Percentiles rank a stretch among this genome's conserved stretches.
Conservation (phyloP, 2,329 filamentous ascomycete species). For the Fusarium beomiforme region DNA sequence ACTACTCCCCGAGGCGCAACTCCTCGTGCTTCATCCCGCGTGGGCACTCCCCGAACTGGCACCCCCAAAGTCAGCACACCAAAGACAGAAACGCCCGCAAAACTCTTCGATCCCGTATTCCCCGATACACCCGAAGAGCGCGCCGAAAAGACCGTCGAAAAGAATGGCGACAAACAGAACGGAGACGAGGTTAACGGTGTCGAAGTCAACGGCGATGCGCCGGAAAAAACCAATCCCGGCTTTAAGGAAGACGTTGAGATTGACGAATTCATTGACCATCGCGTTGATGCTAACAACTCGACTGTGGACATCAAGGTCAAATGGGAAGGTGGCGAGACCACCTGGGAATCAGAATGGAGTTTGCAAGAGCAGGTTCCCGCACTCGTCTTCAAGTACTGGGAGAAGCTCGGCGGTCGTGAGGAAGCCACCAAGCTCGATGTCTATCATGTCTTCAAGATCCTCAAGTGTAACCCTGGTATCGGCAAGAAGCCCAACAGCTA, state of each 20-base stretch:
- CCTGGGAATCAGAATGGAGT: constrained; percentile 43
- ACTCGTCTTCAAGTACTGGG: constrained; percentile 44
- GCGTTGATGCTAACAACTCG: constrained; percentile 34
- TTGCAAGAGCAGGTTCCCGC: constrained; percentile 40
- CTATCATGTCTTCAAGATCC: constrained; percentile 42
- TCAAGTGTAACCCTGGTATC: constrained; percentile 33
- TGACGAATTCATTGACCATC: constrained; percentile 34
- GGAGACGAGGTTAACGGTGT: background rate
- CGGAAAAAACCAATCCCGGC: background rate
- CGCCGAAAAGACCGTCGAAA: background rate
- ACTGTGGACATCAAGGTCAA: constrained; percentile 40
- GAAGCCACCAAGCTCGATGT: constrained; percentile 35
- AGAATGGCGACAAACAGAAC: background rate
- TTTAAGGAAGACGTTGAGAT: constrained; percentile 37
- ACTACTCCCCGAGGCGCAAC: constrained; percentile 18
- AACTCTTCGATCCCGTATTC: background rate
- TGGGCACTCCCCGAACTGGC: constrained; percentile 1
- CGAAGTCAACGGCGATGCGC: constrained; percentile 16
- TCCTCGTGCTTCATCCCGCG: background rate
- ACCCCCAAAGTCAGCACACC: constrained; percentile 19
- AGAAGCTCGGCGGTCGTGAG: constrained; percentile 38
- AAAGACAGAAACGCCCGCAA: constrained; percentile 18
- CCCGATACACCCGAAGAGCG: background rate
- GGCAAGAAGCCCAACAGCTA: constrained; percentile 36
- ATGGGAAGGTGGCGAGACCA: constrained; percentile 39